Evolutionary conservation across 1,139 yeast genomes (phyloP).

Genomic region (Hemisphaericaspora lyxosophila): DNA sequence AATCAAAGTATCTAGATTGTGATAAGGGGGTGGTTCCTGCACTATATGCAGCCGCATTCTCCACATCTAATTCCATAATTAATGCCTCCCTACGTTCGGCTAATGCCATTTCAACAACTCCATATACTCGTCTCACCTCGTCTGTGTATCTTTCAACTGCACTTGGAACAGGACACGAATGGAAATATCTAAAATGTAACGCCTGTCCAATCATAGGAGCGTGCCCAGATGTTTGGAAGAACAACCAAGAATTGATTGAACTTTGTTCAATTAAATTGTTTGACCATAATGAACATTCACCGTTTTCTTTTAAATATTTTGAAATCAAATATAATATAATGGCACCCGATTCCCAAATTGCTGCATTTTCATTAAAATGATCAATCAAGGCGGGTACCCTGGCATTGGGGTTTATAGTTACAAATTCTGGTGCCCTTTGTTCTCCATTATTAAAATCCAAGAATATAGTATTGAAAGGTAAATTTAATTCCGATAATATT

Average conservation of each 20-base stretch:
- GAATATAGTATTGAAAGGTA: conserved; percentile 78
- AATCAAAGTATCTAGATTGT: conserved; percentile 83
- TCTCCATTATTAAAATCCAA: conserved; percentile 88
- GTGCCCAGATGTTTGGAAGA: conserved; percentile 93
- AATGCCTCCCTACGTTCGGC: conserved; percentile 91
- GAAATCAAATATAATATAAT: conserved; percentile 75
- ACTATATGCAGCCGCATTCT: conserved; percentile 83
- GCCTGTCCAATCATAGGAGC: conserved; percentile 99
- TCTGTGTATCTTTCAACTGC: conserved; percentile 91
- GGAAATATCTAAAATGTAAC: conserved; percentile 88
- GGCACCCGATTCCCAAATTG: conserved; percentile 95
- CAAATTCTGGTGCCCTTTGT: conserved; percentile 91
- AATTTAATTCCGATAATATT: conserved; percentile 77
- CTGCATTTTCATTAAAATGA: conserved; percentile 73
- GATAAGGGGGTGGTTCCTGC: conserved; percentile 87
- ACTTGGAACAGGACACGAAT: conserved; percentile 79
- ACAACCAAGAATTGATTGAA: conserved; percentile 87
- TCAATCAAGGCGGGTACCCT: conserved; percentile 93
- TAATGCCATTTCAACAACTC: conserved; percentile 91
- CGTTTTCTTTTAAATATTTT: conserved; percentile 65
- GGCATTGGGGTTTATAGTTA: conserved; percentile 89
- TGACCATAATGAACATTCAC: conserved; percentile 79
- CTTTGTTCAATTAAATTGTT: conserved; percentile 78
- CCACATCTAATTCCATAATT: conserved; percentile 87
- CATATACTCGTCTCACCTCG: conserved; percentile 90